Evolutionary conservation across 2,329 filamentous ascomycete genomes (phyloP).

Genomic region (Fusarium continuum): DNA sequence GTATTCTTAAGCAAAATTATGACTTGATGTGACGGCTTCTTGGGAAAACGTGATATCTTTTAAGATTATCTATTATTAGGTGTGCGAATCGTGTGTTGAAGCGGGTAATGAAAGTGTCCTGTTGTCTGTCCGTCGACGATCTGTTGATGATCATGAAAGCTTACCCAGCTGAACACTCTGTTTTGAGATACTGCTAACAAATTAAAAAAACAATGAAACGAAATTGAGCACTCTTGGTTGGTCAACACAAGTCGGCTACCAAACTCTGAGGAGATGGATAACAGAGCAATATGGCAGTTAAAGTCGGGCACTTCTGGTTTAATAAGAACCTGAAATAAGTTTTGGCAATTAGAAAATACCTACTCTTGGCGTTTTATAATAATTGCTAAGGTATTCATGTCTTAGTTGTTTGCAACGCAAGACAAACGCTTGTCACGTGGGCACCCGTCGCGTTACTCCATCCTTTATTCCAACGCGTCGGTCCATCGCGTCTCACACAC

Average conservation of each 20-base stretch:
- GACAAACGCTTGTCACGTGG: constrained; percentile 37
- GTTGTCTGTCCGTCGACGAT: not conserved
- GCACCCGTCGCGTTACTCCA: constrained; percentile 17
- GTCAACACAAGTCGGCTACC: too few species aligned
- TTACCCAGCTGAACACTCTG: not conserved
- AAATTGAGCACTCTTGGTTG: too few species aligned
- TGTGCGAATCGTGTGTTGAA: constrained; percentile 1
- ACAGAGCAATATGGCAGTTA: too few species aligned
- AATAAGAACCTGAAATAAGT: too few species aligned
- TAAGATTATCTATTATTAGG: not conserved
- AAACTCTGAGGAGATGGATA: too few species aligned
- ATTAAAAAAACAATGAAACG: too few species aligned
- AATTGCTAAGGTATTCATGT: too few species aligned
- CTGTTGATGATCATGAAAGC: not conserved
- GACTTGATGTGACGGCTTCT: not conserved
- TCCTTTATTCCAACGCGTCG: constrained; percentile 1
- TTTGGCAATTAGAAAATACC: too few species aligned
- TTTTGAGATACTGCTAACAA: too few species aligned
- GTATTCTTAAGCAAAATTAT: not conserved
- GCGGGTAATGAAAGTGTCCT: not conserved
- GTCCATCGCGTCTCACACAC: constrained; percentile 2
- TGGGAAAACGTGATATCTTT: too few species aligned
- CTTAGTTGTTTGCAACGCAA: not conserved
- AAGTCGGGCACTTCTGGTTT: too few species aligned
- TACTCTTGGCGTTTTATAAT: too few species aligned